These are phyloP conservation scores for Pythium folliculosum DNA, from an alignment of 352 stramenopile species.

Conservation along the genomic window DNA sequence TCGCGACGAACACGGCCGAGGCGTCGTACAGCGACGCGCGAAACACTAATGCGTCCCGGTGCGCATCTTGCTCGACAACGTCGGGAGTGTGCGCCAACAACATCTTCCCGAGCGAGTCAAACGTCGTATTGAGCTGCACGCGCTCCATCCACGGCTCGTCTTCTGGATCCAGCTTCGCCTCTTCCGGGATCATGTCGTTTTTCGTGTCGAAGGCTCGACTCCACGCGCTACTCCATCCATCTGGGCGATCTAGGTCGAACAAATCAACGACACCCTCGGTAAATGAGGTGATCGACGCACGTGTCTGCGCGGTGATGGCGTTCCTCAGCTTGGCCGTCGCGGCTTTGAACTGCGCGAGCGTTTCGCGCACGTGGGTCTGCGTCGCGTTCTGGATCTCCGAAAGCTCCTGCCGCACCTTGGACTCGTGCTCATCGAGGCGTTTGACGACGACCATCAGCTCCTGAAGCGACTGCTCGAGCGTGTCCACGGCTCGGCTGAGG, in stretches of 20 bases:
- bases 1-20: slow-evolving; percentile 8
- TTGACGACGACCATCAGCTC: neutral
- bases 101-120: slow-evolving; percentile 5
- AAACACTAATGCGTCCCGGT: neutral
- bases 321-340: neutral
- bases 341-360: neutral
- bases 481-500: neutral
- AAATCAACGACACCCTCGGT: neutral
- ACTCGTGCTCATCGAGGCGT: neutral
- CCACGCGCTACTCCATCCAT: slow-evolving; percentile 1
- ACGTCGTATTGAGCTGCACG: neutral
- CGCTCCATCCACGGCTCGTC: neutral
- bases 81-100: neutral
- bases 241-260: neutral
- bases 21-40: slow-evolving; percentile 22
- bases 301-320: neutral
- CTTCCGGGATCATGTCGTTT: slow-evolving; percentile 4
- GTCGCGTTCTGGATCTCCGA: slow-evolving; percentile 12
- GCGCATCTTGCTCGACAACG: neutral
- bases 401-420: slow-evolving; percentile 13
- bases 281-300: slow-evolving; percentile 3
- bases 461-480: neutral
- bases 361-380: neutral
- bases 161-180: neutral
- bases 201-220: neutral